Conservation (phyloP, 495 filamentous ascomycete genomes). For the Aspergillus taichungensis region DNA sequence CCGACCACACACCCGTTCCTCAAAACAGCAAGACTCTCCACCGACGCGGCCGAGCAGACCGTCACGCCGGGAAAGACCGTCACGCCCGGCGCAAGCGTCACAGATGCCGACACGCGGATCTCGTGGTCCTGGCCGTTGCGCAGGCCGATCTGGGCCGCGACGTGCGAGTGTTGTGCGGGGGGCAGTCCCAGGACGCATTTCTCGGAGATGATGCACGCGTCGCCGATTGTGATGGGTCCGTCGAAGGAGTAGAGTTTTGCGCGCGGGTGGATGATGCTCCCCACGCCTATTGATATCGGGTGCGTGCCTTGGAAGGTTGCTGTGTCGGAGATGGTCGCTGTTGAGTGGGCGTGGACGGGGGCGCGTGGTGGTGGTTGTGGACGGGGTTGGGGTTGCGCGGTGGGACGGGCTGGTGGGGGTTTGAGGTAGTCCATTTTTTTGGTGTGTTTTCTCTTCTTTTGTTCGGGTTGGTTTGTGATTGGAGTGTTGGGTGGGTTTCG, state of each 20-base stretch:
- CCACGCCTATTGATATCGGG: slow-evolving; percentile 58
- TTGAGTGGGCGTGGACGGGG: slow-evolving; percentile 59
- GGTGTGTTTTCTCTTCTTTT: slow-evolving; percentile 20
- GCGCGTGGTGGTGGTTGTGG: slow-evolving; percentile 34
- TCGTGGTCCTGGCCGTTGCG: slow-evolving; percentile 4
- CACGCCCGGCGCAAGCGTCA: slow-evolving; percentile 25
- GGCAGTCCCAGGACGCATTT: slow-evolving; percentile 50
- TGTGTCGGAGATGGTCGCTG: slow-evolving; percentile 66
- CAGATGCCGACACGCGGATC: slow-evolving; percentile 29
- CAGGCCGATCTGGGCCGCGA: background rate
- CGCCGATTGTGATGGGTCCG: slow-evolving; percentile 64
- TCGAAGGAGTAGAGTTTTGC: slow-evolving; percentile 56
- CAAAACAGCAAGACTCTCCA: slow-evolving; percentile 28
- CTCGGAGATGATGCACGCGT: slow-evolving; percentile 69
- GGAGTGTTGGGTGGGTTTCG: background rate
- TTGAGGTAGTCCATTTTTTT: slow-evolving; percentile 10
- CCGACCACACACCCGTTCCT: slow-evolving; percentile 24
- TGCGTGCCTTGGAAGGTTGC: slow-evolving; percentile 63
- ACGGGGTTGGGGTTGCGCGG: slow-evolving; percentile 12
- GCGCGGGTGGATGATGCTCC: slow-evolving; percentile 78
- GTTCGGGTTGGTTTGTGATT: slow-evolving; percentile 9
- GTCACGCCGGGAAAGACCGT: slow-evolving; percentile 27
- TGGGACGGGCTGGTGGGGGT: slow-evolving; percentile 13
- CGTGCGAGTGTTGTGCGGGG: slow-evolving; percentile 9
- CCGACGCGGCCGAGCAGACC: slow-evolving; percentile 24